Base-by-base conservation (phyloP, 257 asterid species). In the Orobanche coerulescens region DNA sequence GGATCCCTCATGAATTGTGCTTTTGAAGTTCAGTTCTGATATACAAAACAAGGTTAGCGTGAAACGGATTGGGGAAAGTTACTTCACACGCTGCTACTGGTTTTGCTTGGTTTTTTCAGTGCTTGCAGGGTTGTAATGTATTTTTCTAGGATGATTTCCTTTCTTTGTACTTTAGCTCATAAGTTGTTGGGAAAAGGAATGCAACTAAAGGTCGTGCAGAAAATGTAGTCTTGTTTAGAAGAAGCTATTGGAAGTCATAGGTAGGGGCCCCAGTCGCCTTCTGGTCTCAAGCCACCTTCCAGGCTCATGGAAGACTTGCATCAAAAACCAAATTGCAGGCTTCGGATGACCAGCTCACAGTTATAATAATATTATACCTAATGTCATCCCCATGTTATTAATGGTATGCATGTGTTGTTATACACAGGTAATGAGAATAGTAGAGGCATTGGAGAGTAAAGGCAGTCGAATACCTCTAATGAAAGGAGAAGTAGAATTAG, bases 401-500 rank as follows among this genome's bases (percentile, higher is more conserved):
- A 22, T 16, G 31, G 31, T 28, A 62, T 57, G 24, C 37, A 36
- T 56, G 46, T 58, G 53, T 9, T 52, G 19, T 69, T 44, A 15
- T 63, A 12, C 50, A 64, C 83, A 93, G 98, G 79, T 83, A 46
- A 93, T 83, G 95, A 84, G 95, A 79, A 81, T 89, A 70, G 65
- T 86, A 54, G 99, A 93, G 79, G 95, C 96, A 31, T 74, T 93
- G 64, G 96, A 89, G 77, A 80, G 92, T 53, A 93, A 84, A 77
- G 99, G 97, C 23, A 80, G 78, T 66, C 81, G 95, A 54, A 70
- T 89, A 42, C 97, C 99, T 70, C 67, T 89, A 64, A 83, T 76
- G 86, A 89, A 86, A 76, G 95, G 92, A 51, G 99, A 93, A 80
- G 99, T 84, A 61, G 99, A 89, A 75, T 78, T 93, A 78, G 97